Conservation (phyloP, 331 rosid species). For the Acacia pycnantha region DNA sequence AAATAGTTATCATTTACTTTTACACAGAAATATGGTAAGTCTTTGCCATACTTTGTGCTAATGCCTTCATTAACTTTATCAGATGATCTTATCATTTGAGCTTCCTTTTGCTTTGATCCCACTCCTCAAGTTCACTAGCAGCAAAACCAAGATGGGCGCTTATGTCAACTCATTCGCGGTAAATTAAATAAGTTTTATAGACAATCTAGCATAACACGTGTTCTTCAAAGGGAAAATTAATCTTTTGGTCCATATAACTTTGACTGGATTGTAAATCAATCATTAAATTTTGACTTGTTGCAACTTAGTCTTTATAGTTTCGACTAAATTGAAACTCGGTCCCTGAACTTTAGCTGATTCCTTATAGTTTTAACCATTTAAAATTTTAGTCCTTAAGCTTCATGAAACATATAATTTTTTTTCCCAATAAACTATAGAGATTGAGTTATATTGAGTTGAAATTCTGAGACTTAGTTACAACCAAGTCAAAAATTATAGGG, state of each 20-base stretch:
- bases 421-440: too few species aligned
- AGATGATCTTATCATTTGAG: conserved; percentile 98
- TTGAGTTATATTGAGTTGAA: neutral
- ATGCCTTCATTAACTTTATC: conserved; percentile 30
- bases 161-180: conserved; percentile 64
- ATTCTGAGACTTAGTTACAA: too few species aligned
- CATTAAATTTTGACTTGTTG: too few species aligned
- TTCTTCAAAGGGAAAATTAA: neutral
- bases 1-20: neutral
- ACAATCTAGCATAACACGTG: neutral
- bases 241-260: too few species aligned
- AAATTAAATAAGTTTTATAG: neutral
- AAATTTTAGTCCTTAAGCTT: neutral
- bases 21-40: neutral
- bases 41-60: neutral
- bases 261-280: too few species aligned
- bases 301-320: neutral
- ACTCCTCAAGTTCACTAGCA: conserved; percentile 80
- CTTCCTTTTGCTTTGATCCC: conserved; percentile 86
- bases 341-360: too few species aligned
- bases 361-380: too few species aligned
- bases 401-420: too few species aligned
- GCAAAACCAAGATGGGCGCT: conserved; percentile 70
- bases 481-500: too few species aligned
- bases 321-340: too few species aligned